Conservation (phyloP, 1,139 yeast species). For the Pneumocystis canis region DNA sequence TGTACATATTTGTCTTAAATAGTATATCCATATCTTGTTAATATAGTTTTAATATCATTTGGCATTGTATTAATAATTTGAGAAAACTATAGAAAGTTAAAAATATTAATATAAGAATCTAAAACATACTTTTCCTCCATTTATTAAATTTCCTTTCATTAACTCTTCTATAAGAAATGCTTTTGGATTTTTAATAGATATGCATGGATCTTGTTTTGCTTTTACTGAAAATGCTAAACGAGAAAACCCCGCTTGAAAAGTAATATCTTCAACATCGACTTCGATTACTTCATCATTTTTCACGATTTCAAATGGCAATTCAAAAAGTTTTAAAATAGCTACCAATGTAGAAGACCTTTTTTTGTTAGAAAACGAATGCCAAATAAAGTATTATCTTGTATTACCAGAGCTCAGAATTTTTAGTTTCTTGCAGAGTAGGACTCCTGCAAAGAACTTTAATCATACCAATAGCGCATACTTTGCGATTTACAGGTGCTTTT, state of each 20-base stretch:
- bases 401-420: slow-evolving; percentile 10
- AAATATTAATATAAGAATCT: not conserved
- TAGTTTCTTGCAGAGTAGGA: slow-evolving; percentile 19
- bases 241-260: slow-evolving; percentile 79
- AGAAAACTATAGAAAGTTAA: not conserved
- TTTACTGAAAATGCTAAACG: slow-evolving; percentile 49
- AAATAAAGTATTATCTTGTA: not conserved
- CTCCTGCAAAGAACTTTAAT: slow-evolving; percentile 39
- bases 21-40: slow-evolving; percentile 5
- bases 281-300: slow-evolving; percentile 20
- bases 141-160: slow-evolving; percentile 10
- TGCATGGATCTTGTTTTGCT: slow-evolving; percentile 56
- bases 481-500: slow-evolving; percentile 58
- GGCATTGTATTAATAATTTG: slow-evolving; percentile 6
- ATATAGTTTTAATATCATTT: slow-evolving; percentile 7
- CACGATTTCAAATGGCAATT: slow-evolving; percentile 9
- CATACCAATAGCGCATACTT: slow-evolving; percentile 60
- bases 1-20: slow-evolving; percentile 1
- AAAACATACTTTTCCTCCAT: slow-evolving; percentile 2
- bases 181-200: slow-evolving; percentile 31
- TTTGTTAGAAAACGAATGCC: slow-evolving; percentile 5
- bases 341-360: slow-evolving; percentile 20
- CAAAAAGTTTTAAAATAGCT: slow-evolving; percentile 27
- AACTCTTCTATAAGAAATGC: slow-evolving; percentile 27
- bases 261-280: slow-evolving; percentile 34